Evolutionary conservation across 305 asterid species (phyloP).

Genomic region (Solanum aculeatissimum): DNA sequence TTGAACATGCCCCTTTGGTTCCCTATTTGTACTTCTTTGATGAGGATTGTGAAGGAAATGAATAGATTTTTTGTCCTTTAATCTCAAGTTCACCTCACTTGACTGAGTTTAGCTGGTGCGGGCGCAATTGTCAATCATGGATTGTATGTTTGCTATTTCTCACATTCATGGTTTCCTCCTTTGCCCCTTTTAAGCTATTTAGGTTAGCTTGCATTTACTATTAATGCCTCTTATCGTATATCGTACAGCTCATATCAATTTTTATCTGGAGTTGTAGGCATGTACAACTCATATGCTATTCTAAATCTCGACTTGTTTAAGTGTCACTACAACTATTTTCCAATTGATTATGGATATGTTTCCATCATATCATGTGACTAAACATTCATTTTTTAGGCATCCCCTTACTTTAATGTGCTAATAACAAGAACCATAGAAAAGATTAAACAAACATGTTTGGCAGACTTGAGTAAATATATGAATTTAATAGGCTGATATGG

Average conservation of each 20-base stretch:
- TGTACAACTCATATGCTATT: not conserved
- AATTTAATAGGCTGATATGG: not conserved
- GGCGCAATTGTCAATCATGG: not conserved
- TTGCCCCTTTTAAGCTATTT: not conserved
- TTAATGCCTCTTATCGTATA: not conserved
- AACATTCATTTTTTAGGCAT: not conserved
- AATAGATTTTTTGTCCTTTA: not conserved
- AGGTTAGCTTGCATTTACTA: not conserved
- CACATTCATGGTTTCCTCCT: not conserved
- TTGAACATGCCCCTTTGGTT: conserved; percentile 17
- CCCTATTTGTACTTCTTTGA: conserved; percentile 50
- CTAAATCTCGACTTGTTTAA: not conserved
- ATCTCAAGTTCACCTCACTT: not conserved
- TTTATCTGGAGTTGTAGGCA: not conserved
- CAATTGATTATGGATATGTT: not conserved
- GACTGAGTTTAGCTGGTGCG: not conserved
- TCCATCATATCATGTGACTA: not conserved
- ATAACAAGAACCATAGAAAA: not conserved
- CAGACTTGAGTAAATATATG: not conserved
- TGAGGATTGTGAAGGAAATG: conserved; percentile 31
- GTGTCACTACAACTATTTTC: not conserved
- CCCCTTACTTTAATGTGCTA: not conserved
- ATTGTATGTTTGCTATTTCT: not conserved
- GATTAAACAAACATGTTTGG: not conserved
- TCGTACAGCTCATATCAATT: not conserved